Conservation (phyloP, 2,329 filamentous ascomycete species). For the Davidsoniella neocaledoniae region DNA sequence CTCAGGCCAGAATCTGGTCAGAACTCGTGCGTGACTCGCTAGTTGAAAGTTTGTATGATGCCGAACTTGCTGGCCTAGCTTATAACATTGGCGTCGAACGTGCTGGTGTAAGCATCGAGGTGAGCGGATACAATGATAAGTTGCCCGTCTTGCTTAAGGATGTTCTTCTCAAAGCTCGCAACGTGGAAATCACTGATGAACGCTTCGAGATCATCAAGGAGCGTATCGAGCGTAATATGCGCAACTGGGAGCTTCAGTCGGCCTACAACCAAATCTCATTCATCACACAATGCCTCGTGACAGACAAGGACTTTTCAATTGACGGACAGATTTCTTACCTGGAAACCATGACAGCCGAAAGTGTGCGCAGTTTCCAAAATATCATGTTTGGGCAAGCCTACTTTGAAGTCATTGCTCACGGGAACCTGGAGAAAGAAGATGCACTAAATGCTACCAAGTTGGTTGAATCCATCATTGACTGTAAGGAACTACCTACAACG, state of each 20-base stretch:
- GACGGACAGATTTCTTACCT: constrained; percentile 68
- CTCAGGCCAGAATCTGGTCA: constrained; percentile 66
- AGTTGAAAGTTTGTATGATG: constrained; percentile 89
- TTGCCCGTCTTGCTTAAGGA: constrained; percentile 80
- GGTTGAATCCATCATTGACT: constrained; percentile 60
- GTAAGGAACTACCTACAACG: constrained; percentile 52
- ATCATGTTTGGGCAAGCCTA: constrained; percentile 70
- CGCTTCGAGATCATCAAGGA: constrained; percentile 88
- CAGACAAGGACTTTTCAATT: constrained; percentile 60
- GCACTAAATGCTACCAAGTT: constrained; percentile 71
- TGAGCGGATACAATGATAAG: constrained; percentile 94
- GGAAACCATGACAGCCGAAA: constrained; percentile 53
- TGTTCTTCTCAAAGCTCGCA: constrained; percentile 66
- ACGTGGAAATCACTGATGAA: constrained; percentile 69
- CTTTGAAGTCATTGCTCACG: constrained; percentile 75
- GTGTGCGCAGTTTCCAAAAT: constrained; percentile 61
- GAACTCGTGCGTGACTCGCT: constrained; percentile 78
- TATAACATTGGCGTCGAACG: constrained; percentile 62
- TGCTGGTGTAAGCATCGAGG: constrained; percentile 58
- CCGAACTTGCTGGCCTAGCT: constrained; percentile 74
- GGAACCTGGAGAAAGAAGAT: constrained; percentile 89
- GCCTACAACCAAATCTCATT: constrained; percentile 79
- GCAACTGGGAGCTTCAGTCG: constrained; percentile 76
- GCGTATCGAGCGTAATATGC: constrained; percentile 54
- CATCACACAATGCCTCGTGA: constrained; percentile 64